phyloP scores from a whole-genome alignment of 164 flowering plant species.

The Brasenia schreberi region DNA sequence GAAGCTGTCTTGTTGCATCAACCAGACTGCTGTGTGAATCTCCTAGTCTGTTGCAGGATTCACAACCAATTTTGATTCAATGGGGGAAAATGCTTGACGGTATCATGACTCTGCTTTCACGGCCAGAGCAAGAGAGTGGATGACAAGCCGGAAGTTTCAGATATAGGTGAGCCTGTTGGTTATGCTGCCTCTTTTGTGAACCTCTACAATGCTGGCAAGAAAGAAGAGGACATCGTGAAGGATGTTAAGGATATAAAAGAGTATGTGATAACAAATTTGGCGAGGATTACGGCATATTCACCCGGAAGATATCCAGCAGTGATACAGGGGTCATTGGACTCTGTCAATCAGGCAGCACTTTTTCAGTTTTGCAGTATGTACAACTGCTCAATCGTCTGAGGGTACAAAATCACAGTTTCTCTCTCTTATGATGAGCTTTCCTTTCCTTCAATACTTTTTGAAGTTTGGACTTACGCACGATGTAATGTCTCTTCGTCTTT shows the following conservation, averaged over 20 bases:
- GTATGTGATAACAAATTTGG: constrained; percentile 54
- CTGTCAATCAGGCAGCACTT: constrained; percentile 58
- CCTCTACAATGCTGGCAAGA: constrained; percentile 83
- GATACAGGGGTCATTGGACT: constrained; percentile 45
- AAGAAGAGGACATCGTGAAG: constrained; percentile 78
- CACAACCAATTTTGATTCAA: constrained; percentile 20
- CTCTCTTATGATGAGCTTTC: neutral
- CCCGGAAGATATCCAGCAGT: constrained; percentile 66
- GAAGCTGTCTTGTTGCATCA: constrained; percentile 82
- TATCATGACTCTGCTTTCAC: constrained; percentile 68
- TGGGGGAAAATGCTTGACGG: constrained; percentile 92
- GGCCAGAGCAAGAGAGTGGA: constrained; percentile 77
- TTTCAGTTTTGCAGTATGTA: constrained; percentile 56
- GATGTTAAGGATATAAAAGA: constrained; percentile 71
- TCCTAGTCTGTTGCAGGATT: constrained; percentile 43
- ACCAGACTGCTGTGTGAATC: constrained; percentile 74
- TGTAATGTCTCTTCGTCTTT: too few species aligned
- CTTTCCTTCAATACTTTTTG: neutral
- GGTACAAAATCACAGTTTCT: constrained; percentile 12
- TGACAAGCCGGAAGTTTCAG: constrained; percentile 84
- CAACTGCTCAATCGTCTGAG: constrained; percentile 34
- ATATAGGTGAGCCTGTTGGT: constrained; percentile 61
- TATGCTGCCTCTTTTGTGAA: constrained; percentile 65
- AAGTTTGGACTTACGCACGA: neutral
- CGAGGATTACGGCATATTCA: constrained; percentile 38